phyloP scores from a whole-genome alignment of 768 basidiomycete species.

The Leucosporidium yakuticum region DNA sequence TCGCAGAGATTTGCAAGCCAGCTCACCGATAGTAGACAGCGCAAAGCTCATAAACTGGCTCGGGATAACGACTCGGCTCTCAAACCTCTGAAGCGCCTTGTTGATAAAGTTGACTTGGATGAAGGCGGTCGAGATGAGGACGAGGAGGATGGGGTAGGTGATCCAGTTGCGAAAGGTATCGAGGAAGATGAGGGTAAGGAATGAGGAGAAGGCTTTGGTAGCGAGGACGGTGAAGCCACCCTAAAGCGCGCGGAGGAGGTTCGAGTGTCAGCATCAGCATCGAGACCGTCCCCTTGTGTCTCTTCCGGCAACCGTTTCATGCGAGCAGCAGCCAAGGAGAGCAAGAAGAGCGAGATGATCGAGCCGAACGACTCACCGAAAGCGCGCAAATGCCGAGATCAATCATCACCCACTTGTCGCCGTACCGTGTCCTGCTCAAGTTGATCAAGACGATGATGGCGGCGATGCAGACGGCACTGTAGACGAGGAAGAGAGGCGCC shows the following conservation, averaged over 20 bases:
- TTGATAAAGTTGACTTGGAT: constrained; percentile 44
- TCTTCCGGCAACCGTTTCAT: background rate
- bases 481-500: constrained; percentile 68
- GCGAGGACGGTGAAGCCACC: constrained; percentile 92
- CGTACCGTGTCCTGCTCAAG: constrained; percentile 61
- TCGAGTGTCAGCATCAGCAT: too few species aligned
- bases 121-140: constrained; percentile 48
- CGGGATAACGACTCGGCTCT: constrained; percentile 91
- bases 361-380: constrained; percentile 27
- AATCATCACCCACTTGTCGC: constrained; percentile 65
- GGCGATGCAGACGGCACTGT: constrained; percentile 59
- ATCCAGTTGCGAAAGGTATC: constrained; percentile 66
- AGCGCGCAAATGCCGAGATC: constrained; percentile 84
- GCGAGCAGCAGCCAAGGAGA: background rate
- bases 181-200: constrained; percentile 72
- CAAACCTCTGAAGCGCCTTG: constrained; percentile 68
- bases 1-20: too few species aligned
- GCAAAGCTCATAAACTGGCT: constrained; percentile 94
- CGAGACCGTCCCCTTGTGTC: too few species aligned
- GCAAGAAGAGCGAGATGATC: background rate
- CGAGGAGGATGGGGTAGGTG: constrained; percentile 70
- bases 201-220: constrained; percentile 83
- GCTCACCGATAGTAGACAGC: constrained; percentile 65
- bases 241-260: constrained; percentile 38
- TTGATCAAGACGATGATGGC: constrained; percentile 55